Base-by-base conservation (phyloP, 768 basidiomycete genomes). In the Collybia sp. region DNA sequence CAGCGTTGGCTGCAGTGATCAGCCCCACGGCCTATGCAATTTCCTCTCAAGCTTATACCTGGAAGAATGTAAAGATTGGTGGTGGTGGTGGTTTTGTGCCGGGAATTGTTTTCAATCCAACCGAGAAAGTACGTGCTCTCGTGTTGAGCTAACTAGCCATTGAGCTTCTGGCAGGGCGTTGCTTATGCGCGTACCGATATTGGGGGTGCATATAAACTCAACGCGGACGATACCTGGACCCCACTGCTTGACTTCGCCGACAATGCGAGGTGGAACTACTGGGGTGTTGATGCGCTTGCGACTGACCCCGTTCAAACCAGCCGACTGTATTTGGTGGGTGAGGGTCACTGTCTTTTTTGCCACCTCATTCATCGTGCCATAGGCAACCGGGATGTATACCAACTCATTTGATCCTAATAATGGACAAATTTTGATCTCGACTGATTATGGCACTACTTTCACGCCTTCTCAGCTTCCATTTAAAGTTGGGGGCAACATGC, bases 401-500 rank as follows among this genome's bases (percentile, higher is more conserved):
- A 84, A 82, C 60, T 73, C 67, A 17, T 79, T 71, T 72, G 77
- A 81, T 54, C 79, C 80, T 2, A 80, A 75, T 53, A 80, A 82
- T 46, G 82, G 81, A 3, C 71, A 75, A 43, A 83, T 85, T 31
- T 63, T 85, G 10, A 74, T 77, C 32, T 84, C 82, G 16, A 72
- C 68, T 6, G 75, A 85, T 54, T 67, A 71, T 46, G 82, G 83
- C 10, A 57, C 68, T n/a, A 78, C 78, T 0, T 85, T 73, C 56
- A 76, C 70, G 1, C 51, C 71, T 2, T 74, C 78, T 5, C 53
- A 58, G 6, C 61, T 85, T 0, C 76, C 82, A 0, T 83, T 84
- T 71, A 85, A 85, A 52, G 75, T 82, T 30, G 81, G 82, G 30
- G 81, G 81, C 6, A 82, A 83, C 57, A 82, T 81, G 81, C 82